Percentiles rank a stretch among this genome's conserved stretches.
Conservation (phyloP, 768 basidiomycete genomes). For the Lentinula sp. region DNA sequence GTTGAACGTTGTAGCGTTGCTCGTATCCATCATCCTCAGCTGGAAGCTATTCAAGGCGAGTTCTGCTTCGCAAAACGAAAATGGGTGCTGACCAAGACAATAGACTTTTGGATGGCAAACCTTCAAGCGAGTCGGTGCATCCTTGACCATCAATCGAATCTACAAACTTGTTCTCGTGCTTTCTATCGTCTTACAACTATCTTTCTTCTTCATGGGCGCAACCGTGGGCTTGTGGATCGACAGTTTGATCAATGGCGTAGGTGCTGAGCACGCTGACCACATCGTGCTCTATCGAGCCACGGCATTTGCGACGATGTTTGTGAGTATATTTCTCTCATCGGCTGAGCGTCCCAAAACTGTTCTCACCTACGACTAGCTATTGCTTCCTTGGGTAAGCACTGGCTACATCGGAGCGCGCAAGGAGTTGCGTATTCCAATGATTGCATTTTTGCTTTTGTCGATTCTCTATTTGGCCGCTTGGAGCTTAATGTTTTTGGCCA, state of each 20-base stretch:
- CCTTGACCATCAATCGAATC: conserved; percentile 61
- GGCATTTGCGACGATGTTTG: conserved; percentile 50
- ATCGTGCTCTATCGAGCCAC: conserved; percentile 47
- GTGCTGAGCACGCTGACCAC: conserved; percentile 45
- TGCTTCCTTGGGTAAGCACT: conserved; percentile 65
- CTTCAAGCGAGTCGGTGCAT: conserved; percentile 81
- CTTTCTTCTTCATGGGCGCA: conserved; percentile 68
- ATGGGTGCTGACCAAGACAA: not conserved
- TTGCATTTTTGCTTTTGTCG: conserved; percentile 57
- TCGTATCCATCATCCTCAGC: conserved; percentile 59
- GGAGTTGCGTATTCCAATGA: conserved; percentile 54
- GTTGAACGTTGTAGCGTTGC: conserved; percentile 53
- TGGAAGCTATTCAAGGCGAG: conserved; percentile 71
- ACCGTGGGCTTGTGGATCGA: conserved; percentile 75
- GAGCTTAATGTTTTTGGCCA: conserved; percentile 67
- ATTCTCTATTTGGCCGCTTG: conserved; percentile 61
- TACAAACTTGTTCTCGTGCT: conserved; percentile 69
- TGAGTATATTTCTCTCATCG: conserved; percentile 29
- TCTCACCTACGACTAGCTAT: conserved; percentile 32
- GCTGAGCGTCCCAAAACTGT: not conserved
- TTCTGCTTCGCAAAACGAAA: not conserved
- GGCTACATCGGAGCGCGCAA: conserved; percentile 75
- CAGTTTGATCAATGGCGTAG: conserved; percentile 61
- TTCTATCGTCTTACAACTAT: conserved; percentile 71
- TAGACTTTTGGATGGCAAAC: conserved; percentile 83